A percentile compares a stretch with the other conserved stretches of the same genome.
Evolutionary conservation across 345 rosid genomes (phyloP).

Genomic region (Camelina sativa): DNA sequence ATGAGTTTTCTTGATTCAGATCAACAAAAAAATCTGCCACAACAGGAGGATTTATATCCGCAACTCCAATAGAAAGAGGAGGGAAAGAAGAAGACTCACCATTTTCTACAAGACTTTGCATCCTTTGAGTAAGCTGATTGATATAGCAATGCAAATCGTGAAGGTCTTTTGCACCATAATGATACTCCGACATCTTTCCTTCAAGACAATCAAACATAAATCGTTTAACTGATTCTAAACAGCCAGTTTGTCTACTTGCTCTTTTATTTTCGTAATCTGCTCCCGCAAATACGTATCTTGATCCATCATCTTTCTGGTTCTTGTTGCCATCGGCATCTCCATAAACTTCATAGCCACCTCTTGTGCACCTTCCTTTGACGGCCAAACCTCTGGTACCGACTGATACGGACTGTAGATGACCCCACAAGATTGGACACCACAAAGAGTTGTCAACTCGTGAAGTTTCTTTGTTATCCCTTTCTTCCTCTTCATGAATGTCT

Average conservation of each 20-base stretch:
- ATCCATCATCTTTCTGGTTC: not conserved
- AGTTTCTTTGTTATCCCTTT: not conserved
- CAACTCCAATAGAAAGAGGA: not conserved
- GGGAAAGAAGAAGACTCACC: not conserved
- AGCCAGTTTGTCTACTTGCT: not conserved
- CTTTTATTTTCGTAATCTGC: not conserved
- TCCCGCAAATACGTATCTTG: not conserved
- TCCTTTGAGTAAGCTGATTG: not conserved
- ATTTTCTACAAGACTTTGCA: not conserved
- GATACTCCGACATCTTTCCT: not conserved
- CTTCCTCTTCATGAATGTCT: slow-evolving; percentile 20
- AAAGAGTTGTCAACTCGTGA: slow-evolving; percentile 20
- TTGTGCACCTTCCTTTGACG: not conserved
- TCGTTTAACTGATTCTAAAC: not conserved
- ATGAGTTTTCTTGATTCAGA: not conserved
- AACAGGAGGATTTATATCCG: not conserved
- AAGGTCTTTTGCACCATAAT: not conserved
- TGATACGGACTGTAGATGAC: not conserved
- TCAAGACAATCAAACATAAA: slow-evolving; percentile 8
- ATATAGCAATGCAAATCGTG: not conserved
- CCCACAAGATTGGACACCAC: slow-evolving; percentile 18
- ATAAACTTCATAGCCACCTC: not conserved
- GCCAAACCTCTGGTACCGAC: slow-evolving; percentile 2
- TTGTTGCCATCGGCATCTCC: not conserved
- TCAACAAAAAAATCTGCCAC: not conserved